phyloP scores from a whole-genome alignment of 352 stramenopile genomes.

The Hyaloperonospora arabidopsidis region DNA sequence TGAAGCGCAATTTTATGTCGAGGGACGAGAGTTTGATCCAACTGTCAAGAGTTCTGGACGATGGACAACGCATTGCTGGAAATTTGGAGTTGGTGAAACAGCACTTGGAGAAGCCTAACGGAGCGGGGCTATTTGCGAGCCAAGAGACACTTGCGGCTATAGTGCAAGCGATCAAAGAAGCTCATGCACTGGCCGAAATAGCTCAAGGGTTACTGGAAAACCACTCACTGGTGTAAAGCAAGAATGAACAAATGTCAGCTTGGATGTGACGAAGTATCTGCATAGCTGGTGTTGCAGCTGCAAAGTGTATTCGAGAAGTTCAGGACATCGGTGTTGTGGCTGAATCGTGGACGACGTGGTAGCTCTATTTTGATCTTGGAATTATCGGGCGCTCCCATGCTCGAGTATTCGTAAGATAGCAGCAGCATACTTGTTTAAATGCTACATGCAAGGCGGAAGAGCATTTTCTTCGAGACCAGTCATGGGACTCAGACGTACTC shows the following conservation, averaged over 20 bases:
- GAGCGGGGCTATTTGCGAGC: slow-evolving; percentile 9
- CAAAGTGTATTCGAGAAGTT: too few species aligned
- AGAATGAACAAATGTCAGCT: neutral
- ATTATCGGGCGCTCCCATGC: too few species aligned
- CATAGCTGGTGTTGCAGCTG: too few species aligned
- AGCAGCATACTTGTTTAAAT: too few species aligned
- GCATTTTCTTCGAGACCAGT: too few species aligned
- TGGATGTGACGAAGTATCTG: neutral
- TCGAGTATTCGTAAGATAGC: too few species aligned
- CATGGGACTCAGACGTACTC: too few species aligned
- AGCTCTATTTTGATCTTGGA: too few species aligned
- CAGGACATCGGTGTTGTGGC: too few species aligned
- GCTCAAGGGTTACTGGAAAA: slow-evolving; percentile 27
- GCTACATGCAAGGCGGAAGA: too few species aligned
- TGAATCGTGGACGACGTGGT: too few species aligned
- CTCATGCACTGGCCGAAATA: slow-evolving; percentile 14
- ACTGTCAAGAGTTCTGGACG: slow-evolving; percentile 36
- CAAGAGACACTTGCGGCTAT: slow-evolving; percentile 24
- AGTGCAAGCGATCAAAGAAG: slow-evolving; percentile 25
- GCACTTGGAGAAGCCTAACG: slow-evolving; percentile 27
- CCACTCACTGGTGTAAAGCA: slow-evolving; percentile 16
- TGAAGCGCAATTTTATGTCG: slow-evolving; percentile 44
- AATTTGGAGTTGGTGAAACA: slow-evolving; percentile 50
- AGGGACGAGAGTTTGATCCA: slow-evolving; percentile 45
- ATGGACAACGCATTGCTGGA: slow-evolving; percentile 22